Conservation (phyloP, 176 grass and related monocot species). For the Chloris gayana region DNA sequence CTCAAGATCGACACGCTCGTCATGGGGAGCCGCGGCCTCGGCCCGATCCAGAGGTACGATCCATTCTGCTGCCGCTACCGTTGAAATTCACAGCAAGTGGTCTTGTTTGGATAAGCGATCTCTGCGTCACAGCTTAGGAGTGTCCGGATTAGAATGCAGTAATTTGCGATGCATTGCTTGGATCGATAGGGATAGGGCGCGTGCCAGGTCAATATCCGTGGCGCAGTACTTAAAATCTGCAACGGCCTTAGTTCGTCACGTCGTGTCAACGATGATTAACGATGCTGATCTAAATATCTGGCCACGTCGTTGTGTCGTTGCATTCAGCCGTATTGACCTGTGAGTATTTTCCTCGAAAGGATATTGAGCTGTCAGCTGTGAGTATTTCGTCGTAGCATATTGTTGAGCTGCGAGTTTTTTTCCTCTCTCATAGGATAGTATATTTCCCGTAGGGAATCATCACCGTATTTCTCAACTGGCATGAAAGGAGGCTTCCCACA, state of each 20-base stretch:
- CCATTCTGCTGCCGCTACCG: neutral
- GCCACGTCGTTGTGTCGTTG: neutral
- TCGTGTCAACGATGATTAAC: neutral
- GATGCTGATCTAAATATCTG: neutral
- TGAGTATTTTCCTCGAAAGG: neutral
- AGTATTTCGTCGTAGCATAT: neutral
- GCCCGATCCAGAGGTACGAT: slow-evolving; percentile 71
- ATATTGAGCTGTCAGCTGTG: too few relatives aligned
- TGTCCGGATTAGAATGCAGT: neutral
- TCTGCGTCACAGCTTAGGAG: neutral
- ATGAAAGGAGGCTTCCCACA: too few relatives aligned
- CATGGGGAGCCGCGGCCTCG: slow-evolving; percentile 87
- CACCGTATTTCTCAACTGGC: neutral
- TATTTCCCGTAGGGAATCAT: too few relatives aligned
- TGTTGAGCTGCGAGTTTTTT: too few relatives aligned
- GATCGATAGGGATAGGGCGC: neutral
- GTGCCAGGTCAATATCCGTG: neutral
- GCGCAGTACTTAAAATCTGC: slow-evolving; percentile 6
- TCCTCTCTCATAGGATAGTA: too few relatives aligned
- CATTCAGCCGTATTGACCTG: neutral
- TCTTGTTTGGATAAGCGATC: neutral
- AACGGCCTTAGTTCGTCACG: neutral
- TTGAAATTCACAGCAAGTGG: neutral
- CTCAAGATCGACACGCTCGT: slow-evolving; percentile 71
- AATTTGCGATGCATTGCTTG: neutral